These are phyloP conservation scores for Colletotrichum paranaense DNA, from an alignment of 2,329 filamentous ascomycete species.

Conservation along the genomic window DNA sequence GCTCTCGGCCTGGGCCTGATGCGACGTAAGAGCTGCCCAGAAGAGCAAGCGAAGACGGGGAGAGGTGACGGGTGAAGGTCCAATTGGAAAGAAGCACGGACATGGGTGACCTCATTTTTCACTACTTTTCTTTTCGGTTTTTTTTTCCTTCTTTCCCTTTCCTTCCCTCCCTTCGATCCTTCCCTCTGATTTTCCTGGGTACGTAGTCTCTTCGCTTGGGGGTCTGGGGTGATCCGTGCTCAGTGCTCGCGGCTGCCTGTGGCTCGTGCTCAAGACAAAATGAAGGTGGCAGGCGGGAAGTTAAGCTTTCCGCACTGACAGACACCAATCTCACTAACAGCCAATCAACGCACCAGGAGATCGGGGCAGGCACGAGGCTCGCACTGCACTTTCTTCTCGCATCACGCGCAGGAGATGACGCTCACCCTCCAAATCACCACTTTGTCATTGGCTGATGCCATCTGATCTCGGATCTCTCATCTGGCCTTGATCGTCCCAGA, in stretches of 20 bases:
- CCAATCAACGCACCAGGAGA: neutral
- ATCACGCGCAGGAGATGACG: constrained; percentile 31
- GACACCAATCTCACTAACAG: constrained; percentile 15
- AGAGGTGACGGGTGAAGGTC: neutral
- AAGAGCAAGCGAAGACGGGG: neutral
- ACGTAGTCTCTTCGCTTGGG: too few species aligned
- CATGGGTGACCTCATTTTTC: constrained; percentile 32
- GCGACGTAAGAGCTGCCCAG: neutral
- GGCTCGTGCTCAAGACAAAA: constrained; percentile 4
- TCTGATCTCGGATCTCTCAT: constrained; percentile 33
- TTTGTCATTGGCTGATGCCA: constrained; percentile 13
- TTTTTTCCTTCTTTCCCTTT: neutral
- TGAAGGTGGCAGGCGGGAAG: constrained; percentile 9
- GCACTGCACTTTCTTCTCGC: neutral
- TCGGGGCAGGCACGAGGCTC: neutral
- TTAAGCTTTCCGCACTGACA: constrained; percentile 22
- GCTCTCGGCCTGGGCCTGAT: neutral
- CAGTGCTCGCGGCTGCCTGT: neutral
- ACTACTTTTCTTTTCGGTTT: too few species aligned
- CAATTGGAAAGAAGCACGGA: constrained; percentile 12
- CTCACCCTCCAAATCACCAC: neutral
- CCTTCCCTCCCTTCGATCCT: constrained; percentile 6
- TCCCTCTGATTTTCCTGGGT: neutral
- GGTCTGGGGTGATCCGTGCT: too few species aligned
- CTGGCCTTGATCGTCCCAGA: constrained; percentile 22